Percentiles rank a stretch among this genome's conserved stretches.
Evolutionary conservation across 2,329 filamentous ascomycete species (phyloP).

Genomic region (Lachnellula cervina): DNA sequence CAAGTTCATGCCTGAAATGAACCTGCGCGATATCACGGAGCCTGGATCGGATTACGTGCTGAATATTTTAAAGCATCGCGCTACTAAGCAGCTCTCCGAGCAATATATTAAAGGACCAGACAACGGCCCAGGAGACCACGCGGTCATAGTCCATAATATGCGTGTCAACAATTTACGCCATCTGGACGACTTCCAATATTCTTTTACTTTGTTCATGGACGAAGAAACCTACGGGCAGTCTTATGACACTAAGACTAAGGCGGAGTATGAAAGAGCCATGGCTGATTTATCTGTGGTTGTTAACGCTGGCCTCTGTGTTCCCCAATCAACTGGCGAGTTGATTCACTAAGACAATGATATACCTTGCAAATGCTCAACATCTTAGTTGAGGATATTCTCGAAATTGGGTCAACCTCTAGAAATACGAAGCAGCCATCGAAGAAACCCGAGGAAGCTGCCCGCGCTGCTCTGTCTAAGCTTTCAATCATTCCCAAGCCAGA

Average conservation of each 20-base stretch:
- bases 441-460: slow-evolving; percentile 28
- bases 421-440: slow-evolving; percentile 25
- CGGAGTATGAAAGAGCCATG: slow-evolving; percentile 20
- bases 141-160: slow-evolving; percentile 35
- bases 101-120: slow-evolving; percentile 34
- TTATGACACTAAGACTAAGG: slow-evolving; percentile 20
- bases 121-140: slow-evolving; percentile 33
- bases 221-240: slow-evolving; percentile 36
- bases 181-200: slow-evolving; percentile 26
- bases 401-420: slow-evolving; percentile 33
- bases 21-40: slow-evolving; percentile 38
- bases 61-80: slow-evolving; percentile 36
- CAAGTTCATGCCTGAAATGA: slow-evolving; percentile 41
- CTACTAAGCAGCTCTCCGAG: slow-evolving; percentile 31
- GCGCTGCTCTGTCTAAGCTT: slow-evolving; percentile 33
- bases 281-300: slow-evolving; percentile 21
- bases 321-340: slow-evolving; percentile 7
- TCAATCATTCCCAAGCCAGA: slow-evolving; percentile 22
- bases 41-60: slow-evolving; percentile 36
- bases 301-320: slow-evolving; percentile 1
- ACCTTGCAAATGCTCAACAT: slow-evolving; percentile 38
- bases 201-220: slow-evolving; percentile 36
- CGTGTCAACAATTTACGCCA: slow-evolving; percentile 32
- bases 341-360: slow-evolving; percentile 37
- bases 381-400: slow-evolving; percentile 40